Conservation (phyloP, 2,329 filamentous ascomycete genomes). For the Bipolaris bicolor region DNA sequence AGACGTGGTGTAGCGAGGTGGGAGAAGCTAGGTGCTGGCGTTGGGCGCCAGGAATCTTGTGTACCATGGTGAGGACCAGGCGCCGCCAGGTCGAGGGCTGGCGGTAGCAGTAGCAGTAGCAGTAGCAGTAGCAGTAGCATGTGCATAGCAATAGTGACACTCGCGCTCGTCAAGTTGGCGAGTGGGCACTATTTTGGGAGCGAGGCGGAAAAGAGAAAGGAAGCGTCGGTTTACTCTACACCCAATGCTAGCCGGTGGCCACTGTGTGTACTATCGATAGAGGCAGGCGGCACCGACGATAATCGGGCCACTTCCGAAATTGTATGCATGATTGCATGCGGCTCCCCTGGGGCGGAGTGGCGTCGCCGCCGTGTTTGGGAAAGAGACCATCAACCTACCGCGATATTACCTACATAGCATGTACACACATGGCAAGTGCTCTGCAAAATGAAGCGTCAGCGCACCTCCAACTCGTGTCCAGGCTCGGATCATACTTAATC, state of each 20-base stretch:
- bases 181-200: conserved; percentile 12
- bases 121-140: not conserved
- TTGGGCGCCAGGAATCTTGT: not conserved
- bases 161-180: not conserved
- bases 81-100: not conserved
- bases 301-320: conserved; percentile 14
- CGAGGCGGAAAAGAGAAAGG: conserved; percentile 21
- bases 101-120: not conserved
- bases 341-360: conserved; percentile 1
- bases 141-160: no score
- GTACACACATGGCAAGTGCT: not conserved
- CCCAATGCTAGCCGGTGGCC: no score
- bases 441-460: not conserved
- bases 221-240: conserved; percentile 1
- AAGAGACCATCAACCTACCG: not conserved
- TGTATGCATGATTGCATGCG: conserved; percentile 6
- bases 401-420: not conserved
- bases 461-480: not conserved
- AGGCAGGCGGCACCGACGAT: not conserved
- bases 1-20: not conserved
- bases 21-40: not conserved
- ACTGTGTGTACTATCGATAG: conserved; percentile 20
- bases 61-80: not conserved
- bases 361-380: not conserved
- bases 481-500: conserved; percentile 3